Base-by-base conservation (phyloP, 2,329 filamentous ascomycete genomes). In the Clarireedia sp. region DNA sequence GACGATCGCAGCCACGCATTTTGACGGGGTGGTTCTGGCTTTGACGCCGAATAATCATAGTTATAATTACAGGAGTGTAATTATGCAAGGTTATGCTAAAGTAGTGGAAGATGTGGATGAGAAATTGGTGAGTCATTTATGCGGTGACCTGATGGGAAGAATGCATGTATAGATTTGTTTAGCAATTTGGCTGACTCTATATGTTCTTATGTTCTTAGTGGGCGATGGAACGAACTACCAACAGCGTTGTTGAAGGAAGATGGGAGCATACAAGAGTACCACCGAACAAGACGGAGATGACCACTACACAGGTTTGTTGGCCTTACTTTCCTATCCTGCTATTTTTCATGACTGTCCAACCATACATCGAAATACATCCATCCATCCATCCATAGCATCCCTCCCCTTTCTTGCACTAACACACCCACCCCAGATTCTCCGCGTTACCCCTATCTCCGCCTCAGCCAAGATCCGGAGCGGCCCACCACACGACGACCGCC, bases 31-130 rank as follows among this genome's bases (percentile, higher is more conserved):
- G 51, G 83, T 95, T 8, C 80, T 95, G 33, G 80, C 87, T 19
- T 78, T 95, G 14, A 90, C 89, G 0, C 87, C 89, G 12, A 87
- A 89, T 73, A 81, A 80, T 57, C 89, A 95, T 74, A 88, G 81
- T 23, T 91, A 89, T 75, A 92, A 95, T 74, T 95, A 94, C 73
- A 87, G 89, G 58, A 89, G 84, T 41, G 61, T 51, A n/a, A 74
- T 90, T 8, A 75, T 94, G 12, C 90, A 92, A 66, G 90, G 90
- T 1, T 80, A 84, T 67, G 90, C 86, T 0, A 75, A 71, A 8
- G 70, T 86, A 1, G 87, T 95, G 6, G 79, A 81, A 2, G 81
- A 86, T 58, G 69, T 72, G 0, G 79, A 77, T 2, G 90, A 95
- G 73, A 88, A 88, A 67, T 68, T 88, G n/a, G 43, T 48, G 14